Evolutionary conservation across 2,329 filamentous ascomycete genomes (phyloP), one percentile per base, ranked within the genome.

Genomic region (Diaporthe vexans): DNA sequence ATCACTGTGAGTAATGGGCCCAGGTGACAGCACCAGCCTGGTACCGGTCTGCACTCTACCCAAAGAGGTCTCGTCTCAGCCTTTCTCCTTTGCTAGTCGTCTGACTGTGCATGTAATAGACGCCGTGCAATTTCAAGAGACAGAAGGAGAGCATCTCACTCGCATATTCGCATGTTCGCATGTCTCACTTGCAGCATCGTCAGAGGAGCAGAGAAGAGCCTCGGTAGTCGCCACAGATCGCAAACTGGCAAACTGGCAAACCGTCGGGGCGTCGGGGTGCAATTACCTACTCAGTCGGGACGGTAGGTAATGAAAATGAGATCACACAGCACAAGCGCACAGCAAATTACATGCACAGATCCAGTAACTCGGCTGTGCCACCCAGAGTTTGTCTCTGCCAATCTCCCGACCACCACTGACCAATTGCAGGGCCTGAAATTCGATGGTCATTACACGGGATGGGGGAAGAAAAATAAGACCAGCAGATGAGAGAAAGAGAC

Each of bases 331-430:
- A 61, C 35, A 26, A 19, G n/a, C 57, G 35, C 57, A 61, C 57
- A 61, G 35, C 43, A 40, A 15, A 26, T 61, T 43, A 10, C 57
- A 26, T 43, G 6, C n/a, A 61, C 35, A 61, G 35, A 43, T 26
- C n/a, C 57, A n/a, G 61, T 51, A 51, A 46, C n/a, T 67, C 61
- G 61, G 61, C 61, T 67, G 61, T 67, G 61, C 43, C 19, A 67
- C 61, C 61, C 61, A 67, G 26, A 29, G 13, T 67, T 67, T 51
- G 21, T 13, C 40, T 35, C n/a, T 52, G 43, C 43, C 43, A 67
- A 67, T 67, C 61, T 67, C 61, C 61, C 61, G 26, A 67, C 10
- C 10, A 8, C 61, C 43, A 35, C 26, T 35, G 61, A 21, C 43
- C 61, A 61, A 51, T 58, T 26, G 43, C 29, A 15, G 10, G 35